Conservation (phyloP, 345 rosid species). For the Excoecaria cochinchinensis region DNA sequence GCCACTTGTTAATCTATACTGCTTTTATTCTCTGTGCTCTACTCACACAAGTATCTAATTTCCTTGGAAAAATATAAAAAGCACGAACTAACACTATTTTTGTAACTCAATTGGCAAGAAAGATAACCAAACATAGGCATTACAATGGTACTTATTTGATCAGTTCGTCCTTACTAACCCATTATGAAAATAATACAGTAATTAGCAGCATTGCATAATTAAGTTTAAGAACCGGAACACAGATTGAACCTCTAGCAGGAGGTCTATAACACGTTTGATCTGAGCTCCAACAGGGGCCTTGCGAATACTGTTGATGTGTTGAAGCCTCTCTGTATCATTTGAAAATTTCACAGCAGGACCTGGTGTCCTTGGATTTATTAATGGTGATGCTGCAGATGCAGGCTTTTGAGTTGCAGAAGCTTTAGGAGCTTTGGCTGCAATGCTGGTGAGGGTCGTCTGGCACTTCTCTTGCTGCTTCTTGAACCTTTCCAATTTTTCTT, state of each 20-base stretch:
- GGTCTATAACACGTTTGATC: conserved; percentile 85
- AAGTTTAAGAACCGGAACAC: background rate
- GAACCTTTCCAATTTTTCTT: conserved; percentile 60
- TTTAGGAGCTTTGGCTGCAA: conserved; percentile 49
- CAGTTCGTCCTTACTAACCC: background rate
- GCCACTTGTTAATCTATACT: background rate
- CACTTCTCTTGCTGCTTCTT: conserved; percentile 77
- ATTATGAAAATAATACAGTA: background rate
- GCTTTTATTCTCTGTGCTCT: background rate
- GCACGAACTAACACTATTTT: background rate
- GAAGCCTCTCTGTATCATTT: conserved; percentile 70
- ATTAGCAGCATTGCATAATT: background rate
- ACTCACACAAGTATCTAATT: background rate
- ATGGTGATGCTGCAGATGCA: conserved; percentile 29
- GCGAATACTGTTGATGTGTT: conserved; percentile 54
- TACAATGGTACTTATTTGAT: background rate
- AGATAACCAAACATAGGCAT: background rate
- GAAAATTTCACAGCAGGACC: conserved; percentile 63
- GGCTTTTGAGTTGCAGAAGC: conserved; percentile 22
- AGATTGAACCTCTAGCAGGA: conserved; percentile 45
- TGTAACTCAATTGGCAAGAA: background rate
- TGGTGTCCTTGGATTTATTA: conserved; percentile 40
- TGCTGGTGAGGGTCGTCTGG: conserved; percentile 59
- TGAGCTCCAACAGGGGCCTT: conserved; percentile 83
- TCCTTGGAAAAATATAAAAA: background rate